These are phyloP conservation scores for Linnemannia schmuckeri DNA, from an alignment of 192 early-diverging fungal genomes.

Conservation along the genomic window DNA sequence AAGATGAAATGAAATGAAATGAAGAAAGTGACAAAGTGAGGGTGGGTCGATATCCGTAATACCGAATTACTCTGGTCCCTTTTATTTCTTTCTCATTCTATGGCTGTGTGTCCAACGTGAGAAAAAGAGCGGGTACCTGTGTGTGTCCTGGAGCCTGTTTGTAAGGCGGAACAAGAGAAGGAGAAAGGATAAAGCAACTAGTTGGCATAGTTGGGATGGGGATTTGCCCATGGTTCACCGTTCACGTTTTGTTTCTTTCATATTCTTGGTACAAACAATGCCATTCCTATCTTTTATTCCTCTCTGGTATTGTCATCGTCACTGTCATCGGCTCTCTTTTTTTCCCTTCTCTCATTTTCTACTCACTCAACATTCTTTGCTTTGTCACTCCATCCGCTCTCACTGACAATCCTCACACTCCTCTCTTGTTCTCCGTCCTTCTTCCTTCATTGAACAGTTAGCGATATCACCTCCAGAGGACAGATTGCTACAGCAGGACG, in stretches of 20 bases:
- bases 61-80: not conserved
- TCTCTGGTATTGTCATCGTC: not conserved
- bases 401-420: not conserved
- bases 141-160: not conserved
- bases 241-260: not conserved
- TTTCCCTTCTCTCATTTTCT: not conserved
- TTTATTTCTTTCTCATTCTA: not conserved
- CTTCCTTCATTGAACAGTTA: conserved; percentile 17
- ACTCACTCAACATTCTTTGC: not conserved
- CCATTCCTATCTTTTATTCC: not conserved
- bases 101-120: not conserved
- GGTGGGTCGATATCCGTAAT: not conserved
- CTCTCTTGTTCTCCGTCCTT: not conserved
- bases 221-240: not conserved
- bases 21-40: not conserved
- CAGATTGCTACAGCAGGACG: conserved; percentile 11
- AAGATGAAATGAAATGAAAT: no score
- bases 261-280: not conserved
- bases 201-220: not conserved
- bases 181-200: not conserved
- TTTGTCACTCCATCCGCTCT: not conserved
- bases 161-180: not conserved
- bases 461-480: conserved; percentile 25
- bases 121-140: not conserved
- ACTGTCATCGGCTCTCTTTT: not conserved